Percentiles rank a stretch among this genome's conserved stretches.
phyloP scores from a whole-genome alignment of 441 rosid genomes.

The Omphalea diandra region DNA sequence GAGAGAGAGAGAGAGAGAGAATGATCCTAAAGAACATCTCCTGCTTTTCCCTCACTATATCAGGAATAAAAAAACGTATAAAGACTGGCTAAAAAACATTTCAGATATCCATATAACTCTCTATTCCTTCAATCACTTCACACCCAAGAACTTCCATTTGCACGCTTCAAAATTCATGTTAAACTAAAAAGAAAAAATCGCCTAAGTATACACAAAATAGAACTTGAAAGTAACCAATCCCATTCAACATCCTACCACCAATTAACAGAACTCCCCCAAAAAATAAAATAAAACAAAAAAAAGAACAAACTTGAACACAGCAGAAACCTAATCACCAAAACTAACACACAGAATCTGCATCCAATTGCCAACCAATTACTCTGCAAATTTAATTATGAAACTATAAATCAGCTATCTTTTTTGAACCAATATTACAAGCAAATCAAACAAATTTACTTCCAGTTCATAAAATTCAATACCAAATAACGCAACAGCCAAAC shows the following conservation, averaged over 20 bases:
- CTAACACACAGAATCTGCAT: too few species aligned
- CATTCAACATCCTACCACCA: too few species aligned
- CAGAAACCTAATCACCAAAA: too few species aligned
- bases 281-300: background rate
- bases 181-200: background rate
- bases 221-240: too few species aligned
- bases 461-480: background rate
- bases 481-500: background rate
- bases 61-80: background rate
- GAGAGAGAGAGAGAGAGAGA: too few species aligned
- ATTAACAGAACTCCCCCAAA: too few species aligned
- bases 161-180: background rate
- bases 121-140: background rate
- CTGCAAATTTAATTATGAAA: background rate
- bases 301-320: background rate
- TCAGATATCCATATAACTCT: too few species aligned
- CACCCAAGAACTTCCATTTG: background rate
- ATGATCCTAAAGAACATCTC: too few species aligned
- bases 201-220: background rate
- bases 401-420: background rate
- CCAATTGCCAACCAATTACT: background rate
- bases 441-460: conserved; percentile 1
- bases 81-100: too few species aligned
- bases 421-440: background rate
- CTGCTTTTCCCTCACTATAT: too few species aligned